Percentiles rank a stretch among this genome's conserved stretches.
Evolutionary conservation across 352 stramenopile species (phyloP).

Genomic region (Globisporangium okanoganense): DNA sequence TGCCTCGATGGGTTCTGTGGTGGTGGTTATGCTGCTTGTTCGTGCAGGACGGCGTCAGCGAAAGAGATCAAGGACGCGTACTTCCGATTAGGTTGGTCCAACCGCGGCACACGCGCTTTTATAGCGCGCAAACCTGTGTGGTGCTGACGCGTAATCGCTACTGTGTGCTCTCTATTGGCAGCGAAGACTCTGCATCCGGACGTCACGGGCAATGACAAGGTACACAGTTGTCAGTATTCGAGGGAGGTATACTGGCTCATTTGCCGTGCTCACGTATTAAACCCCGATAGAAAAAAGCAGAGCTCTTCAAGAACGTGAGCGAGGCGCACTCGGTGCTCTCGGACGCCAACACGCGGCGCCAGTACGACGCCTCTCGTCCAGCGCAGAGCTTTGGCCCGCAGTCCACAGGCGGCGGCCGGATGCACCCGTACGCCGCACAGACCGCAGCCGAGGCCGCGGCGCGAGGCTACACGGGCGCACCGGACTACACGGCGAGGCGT

Average conservation of each 20-base stretch:
- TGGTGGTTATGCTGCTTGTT: too few relatives aligned
- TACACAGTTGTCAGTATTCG: conserved; percentile 7
- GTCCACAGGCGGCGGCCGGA: conserved; percentile 31
- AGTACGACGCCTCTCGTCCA: conserved; percentile 60
- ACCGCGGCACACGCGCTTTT: neutral
- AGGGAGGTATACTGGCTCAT: neutral
- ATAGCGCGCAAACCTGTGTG: neutral
- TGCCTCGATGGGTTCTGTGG: too few relatives aligned
- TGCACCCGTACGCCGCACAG: conserved; percentile 57
- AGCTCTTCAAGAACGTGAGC: conserved; percentile 83
- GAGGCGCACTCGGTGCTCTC: conserved; percentile 78
- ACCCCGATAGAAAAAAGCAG: conserved; percentile 54
- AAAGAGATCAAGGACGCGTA: conserved; percentile 85
- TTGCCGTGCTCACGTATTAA: neutral
- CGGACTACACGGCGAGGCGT: conserved; percentile 11
- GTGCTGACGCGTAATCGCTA: neutral
- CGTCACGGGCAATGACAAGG: conserved; percentile 73
- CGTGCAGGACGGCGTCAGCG: conserved; percentile 37
- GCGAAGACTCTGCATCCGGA: conserved; percentile 85
- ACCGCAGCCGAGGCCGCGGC: conserved; percentile 24
- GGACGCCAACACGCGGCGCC: conserved; percentile 45
- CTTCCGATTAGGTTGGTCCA: conserved; percentile 50
- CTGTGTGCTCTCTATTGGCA: conserved; percentile 10
- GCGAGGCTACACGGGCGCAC: conserved; percentile 15
- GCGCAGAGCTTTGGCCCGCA: conserved; percentile 39